phyloP scores from a whole-genome alignment of 805 yeast genomes.

The Starmera quercuum region DNA sequence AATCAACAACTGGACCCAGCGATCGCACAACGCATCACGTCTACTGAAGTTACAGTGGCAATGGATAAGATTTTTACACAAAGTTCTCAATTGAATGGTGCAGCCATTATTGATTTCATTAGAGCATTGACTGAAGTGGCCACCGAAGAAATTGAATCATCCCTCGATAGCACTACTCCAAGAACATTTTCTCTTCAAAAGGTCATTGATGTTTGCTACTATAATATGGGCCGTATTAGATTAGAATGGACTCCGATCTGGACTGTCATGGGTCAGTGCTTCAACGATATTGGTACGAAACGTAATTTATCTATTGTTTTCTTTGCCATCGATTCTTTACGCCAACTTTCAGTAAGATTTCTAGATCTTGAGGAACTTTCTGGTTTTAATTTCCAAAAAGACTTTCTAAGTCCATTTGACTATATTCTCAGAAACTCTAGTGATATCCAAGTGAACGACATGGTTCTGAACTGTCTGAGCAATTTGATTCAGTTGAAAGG shows the following conservation, averaged over 20 bases:
- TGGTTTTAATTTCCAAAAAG: conserved; percentile 92
- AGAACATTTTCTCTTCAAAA: conserved; percentile 90
- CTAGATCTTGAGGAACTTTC: conserved; percentile 90
- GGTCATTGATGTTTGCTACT: conserved; percentile 94
- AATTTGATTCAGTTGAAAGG: conserved; percentile 79
- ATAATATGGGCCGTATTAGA: conserved; percentile 93
- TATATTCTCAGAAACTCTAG: conserved; percentile 64
- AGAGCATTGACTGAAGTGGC: conserved; percentile 82
- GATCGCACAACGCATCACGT: conserved; percentile 48
- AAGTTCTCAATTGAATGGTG: conserved; percentile 71
- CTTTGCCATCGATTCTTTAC: conserved; percentile 88
- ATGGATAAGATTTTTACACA: conserved; percentile 85
- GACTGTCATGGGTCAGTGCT: conserved; percentile 87
- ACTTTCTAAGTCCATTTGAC: conserved; percentile 86
- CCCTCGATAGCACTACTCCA: conserved; percentile 76
- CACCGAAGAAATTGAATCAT: conserved; percentile 82
- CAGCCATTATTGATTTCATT: conserved; percentile 81
- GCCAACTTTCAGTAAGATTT: conserved; percentile 89
- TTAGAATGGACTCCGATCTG: conserved; percentile 95
- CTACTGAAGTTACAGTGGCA: conserved; percentile 67
- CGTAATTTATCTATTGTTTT: conserved; percentile 68
- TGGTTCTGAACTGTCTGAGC: conserved; percentile 84
- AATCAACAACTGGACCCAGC: conserved; percentile 58
- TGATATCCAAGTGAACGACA: conserved; percentile 66
- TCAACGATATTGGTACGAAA: conserved; percentile 79